phyloP scores from a whole-genome alignment of 2,329 filamentous ascomycete species.

The Trichoderma pleuroti region DNA sequence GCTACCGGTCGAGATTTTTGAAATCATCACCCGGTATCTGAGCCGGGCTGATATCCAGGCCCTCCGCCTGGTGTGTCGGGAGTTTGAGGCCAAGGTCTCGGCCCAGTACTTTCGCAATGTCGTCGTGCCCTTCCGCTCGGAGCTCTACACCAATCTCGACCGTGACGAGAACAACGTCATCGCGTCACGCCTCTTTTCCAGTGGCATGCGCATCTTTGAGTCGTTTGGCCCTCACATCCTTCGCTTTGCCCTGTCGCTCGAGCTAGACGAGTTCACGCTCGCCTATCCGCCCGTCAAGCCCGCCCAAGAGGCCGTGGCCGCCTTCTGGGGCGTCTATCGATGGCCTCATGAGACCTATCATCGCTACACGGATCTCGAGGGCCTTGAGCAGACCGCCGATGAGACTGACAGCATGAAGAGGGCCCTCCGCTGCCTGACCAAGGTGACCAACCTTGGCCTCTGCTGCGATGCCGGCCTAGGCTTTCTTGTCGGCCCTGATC shows the following conservation, averaged over 20 bases:
- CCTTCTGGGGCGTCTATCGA: constrained; percentile 63
- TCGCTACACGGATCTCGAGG: constrained; percentile 56
- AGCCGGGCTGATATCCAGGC: constrained; percentile 56
- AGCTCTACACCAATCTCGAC: constrained; percentile 50
- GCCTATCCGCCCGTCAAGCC: constrained; percentile 54
- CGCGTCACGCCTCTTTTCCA: constrained; percentile 34
- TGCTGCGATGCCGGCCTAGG: constrained; percentile 66
- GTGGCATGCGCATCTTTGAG: constrained; percentile 59
- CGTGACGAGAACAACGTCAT: constrained; percentile 25
- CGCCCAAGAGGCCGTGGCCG: constrained; percentile 49
- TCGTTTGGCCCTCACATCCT: constrained; percentile 58
- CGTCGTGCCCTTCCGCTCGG: constrained; percentile 62
- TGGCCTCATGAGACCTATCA: constrained; percentile 61
- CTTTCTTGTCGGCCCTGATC: constrained; percentile 61
- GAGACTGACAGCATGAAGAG: constrained; percentile 58
- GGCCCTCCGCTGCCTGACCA: constrained; percentile 54
- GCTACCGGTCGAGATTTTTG: constrained; percentile 61
- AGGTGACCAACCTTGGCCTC: constrained; percentile 60
- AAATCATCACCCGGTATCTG: constrained; percentile 52
- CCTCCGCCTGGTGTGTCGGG: constrained; percentile 58
- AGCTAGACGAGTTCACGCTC: constrained; percentile 55
- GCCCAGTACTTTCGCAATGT: constrained; percentile 58
- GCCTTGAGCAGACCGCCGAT: constrained; percentile 61
- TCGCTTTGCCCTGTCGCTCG: constrained; percentile 65
- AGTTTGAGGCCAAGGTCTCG: constrained; percentile 56